A percentile compares a stretch with the other conserved stretches of the same genome.
Evolutionary conservation across 352 stramenopile species (phyloP).

Genomic region (Phytophthora nicotianae): DNA sequence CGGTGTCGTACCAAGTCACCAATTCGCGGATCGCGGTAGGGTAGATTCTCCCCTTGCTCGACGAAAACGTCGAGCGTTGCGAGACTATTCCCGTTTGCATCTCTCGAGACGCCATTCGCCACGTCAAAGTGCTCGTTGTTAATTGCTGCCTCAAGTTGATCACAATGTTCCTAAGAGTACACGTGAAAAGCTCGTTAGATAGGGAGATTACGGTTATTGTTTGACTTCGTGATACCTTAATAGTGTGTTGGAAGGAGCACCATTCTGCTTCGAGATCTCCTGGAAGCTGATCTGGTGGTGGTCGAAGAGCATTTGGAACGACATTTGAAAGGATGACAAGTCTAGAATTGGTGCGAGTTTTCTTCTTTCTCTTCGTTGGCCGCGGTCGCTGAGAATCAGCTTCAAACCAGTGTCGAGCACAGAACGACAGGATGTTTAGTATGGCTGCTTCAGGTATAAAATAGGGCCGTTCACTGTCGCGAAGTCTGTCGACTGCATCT

Average conservation of each 20-base stretch:
- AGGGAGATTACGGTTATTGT: not conserved
- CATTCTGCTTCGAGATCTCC: conserved; percentile 36
- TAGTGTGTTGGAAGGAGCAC: conserved; percentile 21
- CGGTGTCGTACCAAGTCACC: conserved; percentile 40
- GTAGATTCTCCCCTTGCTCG: conserved; percentile 53
- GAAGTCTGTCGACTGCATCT: conserved; percentile 38
- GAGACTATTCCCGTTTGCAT: conserved; percentile 34
- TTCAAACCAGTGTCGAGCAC: conserved; percentile 67
- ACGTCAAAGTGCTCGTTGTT: conserved; percentile 39
- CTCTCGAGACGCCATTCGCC: conserved; percentile 33
- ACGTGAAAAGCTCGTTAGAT: not conserved
- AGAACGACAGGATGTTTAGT: conserved; percentile 56
- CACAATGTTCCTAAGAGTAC: conserved; percentile 27
- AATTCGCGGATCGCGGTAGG: conserved; percentile 50
- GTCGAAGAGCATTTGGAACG: conserved; percentile 30
- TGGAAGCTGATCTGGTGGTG: conserved; percentile 41
- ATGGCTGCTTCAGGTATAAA: conserved; percentile 40
- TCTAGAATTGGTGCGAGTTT: conserved; percentile 5
- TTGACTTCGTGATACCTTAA: conserved; percentile 34
- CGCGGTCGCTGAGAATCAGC: not conserved
- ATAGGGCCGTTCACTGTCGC: conserved; percentile 26
- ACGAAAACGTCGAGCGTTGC: conserved; percentile 48
- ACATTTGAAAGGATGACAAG: conserved; percentile 3
- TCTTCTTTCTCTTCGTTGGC: conserved; percentile 9
- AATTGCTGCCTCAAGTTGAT: conserved; percentile 21